Base-by-base conservation (phyloP, 1,139 yeast species). In the Suhomyces chickasaworum region DNA sequence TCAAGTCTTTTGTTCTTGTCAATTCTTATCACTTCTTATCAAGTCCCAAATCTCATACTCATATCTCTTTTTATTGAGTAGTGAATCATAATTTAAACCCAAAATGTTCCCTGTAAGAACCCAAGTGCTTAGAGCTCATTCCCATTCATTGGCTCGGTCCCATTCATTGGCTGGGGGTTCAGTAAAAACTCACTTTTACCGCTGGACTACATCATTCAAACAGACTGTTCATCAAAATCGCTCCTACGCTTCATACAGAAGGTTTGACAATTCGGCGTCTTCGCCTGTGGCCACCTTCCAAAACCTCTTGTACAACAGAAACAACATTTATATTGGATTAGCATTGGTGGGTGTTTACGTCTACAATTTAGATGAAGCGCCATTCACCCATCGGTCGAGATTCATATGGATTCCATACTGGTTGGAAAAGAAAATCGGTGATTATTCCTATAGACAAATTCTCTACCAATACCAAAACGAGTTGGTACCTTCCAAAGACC, bases 341-440 rank as follows among this genome's bases (percentile, higher is more conserved):
- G 53, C 48, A 1, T 32, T 54, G 37, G 55, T 45, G 1, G 70
- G 79, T 1, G 74, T 88, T 54, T 84, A 86, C 53, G 58, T 82
- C 4, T 73, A 84, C 41, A 83, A 90, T 59, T 68, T 88, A 33
- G 86, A 90, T 52, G 78, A 79, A 53, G 97, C 97, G 0, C 98
- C 98, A 1, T 84, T 85, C 32, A 84, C 96, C 1, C 81, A 83
- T 22, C 73, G 99, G 44, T 68, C 67, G 29, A 72, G 98, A 51
- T 80, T 90, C 56, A 78, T 91, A 61, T 80, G 91, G 77, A 74
- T 89, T 1, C 86, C 93, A 3, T 77, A 78, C 46, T 77, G 83
- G 70, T 53, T 86, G 22, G 98, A 91, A 60, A 58, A 66, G 31
- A 71, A 63, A 52, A 68, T 89, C n/a, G 97, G 97, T 1, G 81